Evolutionary conservation across 768 basidiomycete species (phyloP).

Genomic region (Scleroderma bovista): DNA sequence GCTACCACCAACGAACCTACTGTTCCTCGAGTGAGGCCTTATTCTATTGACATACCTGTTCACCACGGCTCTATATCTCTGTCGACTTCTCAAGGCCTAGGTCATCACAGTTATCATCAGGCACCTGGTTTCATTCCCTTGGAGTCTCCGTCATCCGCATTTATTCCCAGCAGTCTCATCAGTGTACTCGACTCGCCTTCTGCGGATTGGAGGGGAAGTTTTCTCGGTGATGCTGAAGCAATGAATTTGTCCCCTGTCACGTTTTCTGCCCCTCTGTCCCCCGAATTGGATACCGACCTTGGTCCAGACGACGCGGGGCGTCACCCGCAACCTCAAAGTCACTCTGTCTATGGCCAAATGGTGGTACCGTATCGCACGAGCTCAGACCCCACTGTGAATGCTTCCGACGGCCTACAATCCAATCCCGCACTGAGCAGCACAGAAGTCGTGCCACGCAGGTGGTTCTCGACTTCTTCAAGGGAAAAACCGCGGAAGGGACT

Average conservation of each 20-base stretch:
- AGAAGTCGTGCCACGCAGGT: conserved; percentile 36
- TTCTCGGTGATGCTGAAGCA: conserved; percentile 10
- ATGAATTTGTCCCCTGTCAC: conserved; percentile 41
- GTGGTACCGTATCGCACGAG: conserved; percentile 27
- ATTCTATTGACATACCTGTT: too few species aligned
- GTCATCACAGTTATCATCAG: conserved; percentile 7
- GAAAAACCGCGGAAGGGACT: conserved; percentile 60
- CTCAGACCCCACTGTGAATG: conserved; percentile 30
- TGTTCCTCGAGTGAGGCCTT: too few species aligned
- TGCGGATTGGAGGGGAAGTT: conserved; percentile 43
- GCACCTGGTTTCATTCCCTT: conserved; percentile 49
- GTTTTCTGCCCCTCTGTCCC: conserved; percentile 24
- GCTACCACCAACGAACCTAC: too few species aligned
- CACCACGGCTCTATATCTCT: too few species aligned
- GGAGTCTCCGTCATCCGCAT: conserved; percentile 42
- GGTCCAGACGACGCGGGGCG: conserved; percentile 45
- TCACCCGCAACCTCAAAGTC: conserved; percentile 16
- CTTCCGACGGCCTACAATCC: conserved; percentile 10
- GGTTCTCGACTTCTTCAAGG: conserved; percentile 40
- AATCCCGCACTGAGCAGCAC: conserved; percentile 8
- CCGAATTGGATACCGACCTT: conserved; percentile 30
- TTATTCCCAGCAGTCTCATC: conserved; percentile 52
- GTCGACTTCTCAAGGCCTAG: conserved; percentile 4
- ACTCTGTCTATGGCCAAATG: conserved; percentile 13
- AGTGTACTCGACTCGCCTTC: conserved; percentile 46